These are phyloP conservation scores for Tephrocybe sp. DNA, from an alignment of 768 basidiomycete genomes.

Conservation along the genomic window DNA sequence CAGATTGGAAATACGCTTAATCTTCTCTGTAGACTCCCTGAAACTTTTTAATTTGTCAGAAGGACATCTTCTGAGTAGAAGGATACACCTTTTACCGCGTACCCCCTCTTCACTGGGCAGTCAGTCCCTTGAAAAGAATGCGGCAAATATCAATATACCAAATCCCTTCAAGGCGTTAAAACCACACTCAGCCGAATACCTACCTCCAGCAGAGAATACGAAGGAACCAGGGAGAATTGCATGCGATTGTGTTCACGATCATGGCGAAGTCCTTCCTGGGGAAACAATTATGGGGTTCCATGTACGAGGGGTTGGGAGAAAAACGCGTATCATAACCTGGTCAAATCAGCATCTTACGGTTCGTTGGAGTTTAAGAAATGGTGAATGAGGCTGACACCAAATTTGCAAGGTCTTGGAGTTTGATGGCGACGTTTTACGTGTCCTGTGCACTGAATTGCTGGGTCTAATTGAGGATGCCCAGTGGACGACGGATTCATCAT, in stretches of 20 bases:
- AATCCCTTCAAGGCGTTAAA: constrained; percentile 64
- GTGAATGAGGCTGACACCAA: neutral
- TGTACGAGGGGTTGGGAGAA: constrained; percentile 24
- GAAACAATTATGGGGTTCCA: constrained; percentile 26
- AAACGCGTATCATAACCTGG: constrained; percentile 47
- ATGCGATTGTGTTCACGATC: constrained; percentile 30
- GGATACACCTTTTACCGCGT: constrained; percentile 34
- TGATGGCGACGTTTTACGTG: constrained; percentile 23
- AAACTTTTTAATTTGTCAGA: constrained; percentile 42
- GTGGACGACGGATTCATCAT: constrained; percentile 41
- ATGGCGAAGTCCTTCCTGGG: constrained; percentile 31
- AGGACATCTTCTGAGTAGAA: constrained; percentile 44
- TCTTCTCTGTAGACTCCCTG: constrained; percentile 28
- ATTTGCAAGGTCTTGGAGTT: constrained; percentile 39
- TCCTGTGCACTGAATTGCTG: constrained; percentile 28
- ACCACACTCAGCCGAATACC: constrained; percentile 48
- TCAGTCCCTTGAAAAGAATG: constrained; percentile 26
- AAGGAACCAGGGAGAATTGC: constrained; percentile 25
- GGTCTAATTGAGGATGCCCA: constrained; percentile 27
- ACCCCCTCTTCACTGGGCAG: constrained; percentile 18
- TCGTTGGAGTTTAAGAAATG: constrained; percentile 14
- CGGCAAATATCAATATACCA: constrained; percentile 37
- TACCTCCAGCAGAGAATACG: constrained; percentile 23
- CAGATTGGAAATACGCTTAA: constrained; percentile 6
- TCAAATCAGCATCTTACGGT: constrained; percentile 41